Evolutionary conservation across 1,284 basidiomycete species (phyloP), one percentile per base, ranked within the genome.

Genomic region (Lignosus rhinocerotis): DNA sequence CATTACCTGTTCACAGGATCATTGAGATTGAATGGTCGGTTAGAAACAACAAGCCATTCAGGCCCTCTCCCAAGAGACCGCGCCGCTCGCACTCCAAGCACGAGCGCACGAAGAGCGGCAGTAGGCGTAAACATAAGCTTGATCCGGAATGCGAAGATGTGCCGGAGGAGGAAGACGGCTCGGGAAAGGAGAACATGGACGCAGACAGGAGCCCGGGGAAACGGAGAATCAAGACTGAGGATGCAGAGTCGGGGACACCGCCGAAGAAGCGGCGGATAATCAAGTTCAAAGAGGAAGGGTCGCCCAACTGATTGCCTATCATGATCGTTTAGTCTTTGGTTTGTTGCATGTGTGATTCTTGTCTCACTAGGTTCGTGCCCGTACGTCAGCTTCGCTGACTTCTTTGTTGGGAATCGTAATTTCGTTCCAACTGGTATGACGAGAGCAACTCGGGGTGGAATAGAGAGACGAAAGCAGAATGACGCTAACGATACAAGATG

Each of bases 11-110:
- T 12, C 7, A 53, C 61, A 90, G 87, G 75, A 87, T 90, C 69
- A 81, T 90, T 73, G 86, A 89, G 71, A 85, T 88, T 66, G 87
- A 89, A 70, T 87, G 83, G 81, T 79, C 87, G 1, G 80, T 87
- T 68, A 83, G 83, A 72, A 80, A 88, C 64, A 73, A 80, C 58
- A 79, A 74, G 60, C 74, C 79, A 44, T 88, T 85, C 61, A 73
- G 83, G 34, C 84, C 84, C n/a, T 83, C 85, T 19, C 86, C 86
- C n/a, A 87, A 83, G 73, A 79, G 77, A 54, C 68, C 70, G 38
- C 78, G 68, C 60, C 78, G 77, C 55, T 52, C 68, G 33, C 70
- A 68, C 53, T 60, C 71, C 46, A 77, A 73, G 68, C 46, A 44
- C 38, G 51, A 41, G 16, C 48, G 50, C 41, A 44, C 47, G 12